Base-by-base conservation (phyloP, 2,329 filamentous ascomycete genomes). In the Apiospora aurea region DNA sequence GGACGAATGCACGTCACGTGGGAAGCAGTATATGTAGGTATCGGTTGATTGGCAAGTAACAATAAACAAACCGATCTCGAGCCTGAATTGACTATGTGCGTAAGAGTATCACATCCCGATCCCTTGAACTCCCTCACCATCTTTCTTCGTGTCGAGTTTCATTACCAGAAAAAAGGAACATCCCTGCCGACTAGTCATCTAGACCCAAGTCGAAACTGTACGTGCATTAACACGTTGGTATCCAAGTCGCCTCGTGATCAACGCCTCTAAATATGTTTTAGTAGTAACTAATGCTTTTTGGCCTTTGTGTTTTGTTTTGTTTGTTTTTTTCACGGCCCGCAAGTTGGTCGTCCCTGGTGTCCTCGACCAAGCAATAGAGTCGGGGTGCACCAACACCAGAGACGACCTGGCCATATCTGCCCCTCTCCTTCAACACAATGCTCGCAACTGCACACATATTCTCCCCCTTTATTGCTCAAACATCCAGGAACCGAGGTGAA, bases 161-260 rank as follows among this genome's bases (percentile, higher is more conserved):
- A 71, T 72, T 69, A 64, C 43, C 70, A 38, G 13, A 64, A 64
- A 64, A 4, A 29, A 41, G 34, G 57, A 41, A 41, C 57, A 64
- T 64, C 34, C 57, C 70, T 69, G 71, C n/a, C 69, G 70, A 73
- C 73, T 75, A 38, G 75, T 77, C 78, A 77, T 79, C 78, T 78
- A 79, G 78, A 79, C 78, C 66, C 74, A 77, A 77, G 74, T 75
- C 67, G 38, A 24, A 34, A 69, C 57, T 70, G 69, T 38, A 71
- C 57, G 68, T 69, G 67, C 21, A 68, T 71, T 38, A 64, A 41
- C n/a, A 69, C 67, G 70, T 69, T 38, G 2, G 57, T 64, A 64
- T 64, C 34, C 57, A 64, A 41, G 57, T 64, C 18, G 57, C 57
- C 57, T 41, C 34, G 10, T 64, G 10, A 64, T 14, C 57, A 64